Percentiles rank a stretch among this genome's conserved stretches.
These are phyloP conservation scores for Kodamaea anthophila DNA, from an alignment of 1,139 yeast species.

Conservation along the genomic window DNA sequence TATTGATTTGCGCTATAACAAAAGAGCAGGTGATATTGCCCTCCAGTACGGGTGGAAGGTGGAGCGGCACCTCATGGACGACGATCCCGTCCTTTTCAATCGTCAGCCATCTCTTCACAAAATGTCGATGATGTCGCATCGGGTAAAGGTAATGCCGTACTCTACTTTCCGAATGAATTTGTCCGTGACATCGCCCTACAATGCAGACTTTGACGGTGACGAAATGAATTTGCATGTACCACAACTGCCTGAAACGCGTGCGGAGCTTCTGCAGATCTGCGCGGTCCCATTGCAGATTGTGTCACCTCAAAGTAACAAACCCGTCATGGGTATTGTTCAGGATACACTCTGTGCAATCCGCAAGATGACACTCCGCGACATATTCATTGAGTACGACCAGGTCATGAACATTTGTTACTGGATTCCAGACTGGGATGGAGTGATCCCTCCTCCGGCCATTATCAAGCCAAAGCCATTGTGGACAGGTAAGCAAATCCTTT, in stretches of 20 bases:
- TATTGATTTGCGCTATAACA: constrained; percentile 92
- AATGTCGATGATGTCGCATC: constrained; percentile 99
- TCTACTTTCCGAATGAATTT: constrained; percentile 94
- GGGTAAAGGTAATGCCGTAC: constrained; percentile 98
- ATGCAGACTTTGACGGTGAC: constrained; percentile 99
- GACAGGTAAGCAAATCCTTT: constrained; percentile 94
- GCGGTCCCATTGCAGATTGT: constrained; percentile 97
- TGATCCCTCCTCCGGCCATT: constrained; percentile 94
- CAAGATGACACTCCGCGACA: constrained; percentile 89
- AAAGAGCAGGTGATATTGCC: constrained; percentile 97
- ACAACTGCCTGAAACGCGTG: constrained; percentile 96
- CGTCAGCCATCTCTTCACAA: constrained; percentile 99
- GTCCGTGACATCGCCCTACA: constrained; percentile 97
- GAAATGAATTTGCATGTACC: constrained; percentile 99
- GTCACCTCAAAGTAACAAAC: constrained; percentile 97
- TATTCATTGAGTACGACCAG: constrained; percentile 83
- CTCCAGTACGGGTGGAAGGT: constrained; percentile 99
- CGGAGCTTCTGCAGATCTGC: constrained; percentile 89
- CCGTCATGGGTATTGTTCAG: constrained; percentile 99
- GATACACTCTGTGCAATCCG: constrained; percentile 97
- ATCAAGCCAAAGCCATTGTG: constrained; percentile 93
- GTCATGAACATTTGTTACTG: constrained; percentile 95
- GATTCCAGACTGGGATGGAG: constrained; percentile 99
- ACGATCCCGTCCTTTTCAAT: constrained; percentile 94
- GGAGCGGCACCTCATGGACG: constrained; percentile 95